Evolutionary conservation across 2,329 filamentous ascomycete genomes (phyloP), one percentile per base, ranked within the genome.

Genomic region (Fusarium proliferatum): DNA sequence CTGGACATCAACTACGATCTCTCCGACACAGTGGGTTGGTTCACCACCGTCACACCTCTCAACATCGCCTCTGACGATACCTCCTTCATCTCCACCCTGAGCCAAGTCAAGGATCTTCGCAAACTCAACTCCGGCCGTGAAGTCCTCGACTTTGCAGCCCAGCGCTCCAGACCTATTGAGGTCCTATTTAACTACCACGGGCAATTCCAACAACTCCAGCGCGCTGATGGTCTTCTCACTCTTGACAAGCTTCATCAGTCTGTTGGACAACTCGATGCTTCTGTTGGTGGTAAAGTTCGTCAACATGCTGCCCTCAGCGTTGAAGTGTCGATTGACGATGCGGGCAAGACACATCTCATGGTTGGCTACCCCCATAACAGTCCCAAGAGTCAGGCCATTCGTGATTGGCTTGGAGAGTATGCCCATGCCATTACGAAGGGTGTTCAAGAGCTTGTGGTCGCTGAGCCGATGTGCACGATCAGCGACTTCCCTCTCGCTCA

Each of bases 51-150:
- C 19, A 51, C 56, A 0, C 56, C 56, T 4, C 33, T 59, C 17
- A 26, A 4, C 15, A 17, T 49, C n/a, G n/a, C n/a, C 30, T 4
- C 28, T 0, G 19, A 30, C 4, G 4, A 51, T 0, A 9, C 0
- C 28, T n/a, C 2, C 11, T 59, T 59, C 11, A 21, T 39, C 3
- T 51, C 42, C 6, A 36, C 33, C 1, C 26, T 59, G 0, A 19
- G 42, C 1, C 42, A 59, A 36, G 23, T 49, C 23, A 51, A 59
- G 8, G 33, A 59, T 36, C 8, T 59, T 38, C 56, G 56, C 3
- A 49, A 51, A 11, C 15, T 59, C 23, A 59, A 9, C 16, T n/a
- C 33, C 0, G 56, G 56, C 0, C 33, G 42, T 26, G 42, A 59
- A n/a, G 43, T 51, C 0, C 33, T 59, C 8, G 42, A 51, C 15